Evolutionary conservation across 768 basidiomycete genomes (phyloP).

Genomic region (Naganishia friedmannii): DNA sequence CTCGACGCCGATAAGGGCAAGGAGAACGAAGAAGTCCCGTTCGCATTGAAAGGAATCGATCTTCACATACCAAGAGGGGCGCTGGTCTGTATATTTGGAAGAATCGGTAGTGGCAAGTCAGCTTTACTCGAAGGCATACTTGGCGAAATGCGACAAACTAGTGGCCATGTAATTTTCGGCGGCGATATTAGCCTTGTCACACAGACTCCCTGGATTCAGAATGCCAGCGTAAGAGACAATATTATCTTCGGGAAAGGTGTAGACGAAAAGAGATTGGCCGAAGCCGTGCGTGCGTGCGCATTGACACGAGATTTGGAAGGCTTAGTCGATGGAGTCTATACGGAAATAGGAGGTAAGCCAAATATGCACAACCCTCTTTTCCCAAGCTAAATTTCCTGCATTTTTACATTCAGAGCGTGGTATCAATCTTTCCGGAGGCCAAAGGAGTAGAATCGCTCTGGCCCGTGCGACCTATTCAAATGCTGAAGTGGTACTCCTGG

Average conservation of each 20-base stretch:
- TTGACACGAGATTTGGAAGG: too few species aligned
- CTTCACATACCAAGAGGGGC: constrained; percentile 38
- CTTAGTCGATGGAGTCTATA: too few species aligned
- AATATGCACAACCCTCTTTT: too few species aligned
- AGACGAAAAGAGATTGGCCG: too few species aligned
- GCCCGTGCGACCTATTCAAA: constrained; percentile 42
- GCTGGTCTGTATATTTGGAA: constrained; percentile 45
- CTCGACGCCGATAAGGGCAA: constrained; percentile 2
- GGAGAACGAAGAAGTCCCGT: constrained; percentile 38
- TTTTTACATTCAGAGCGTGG: constrained; percentile 86
- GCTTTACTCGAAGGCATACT: constrained; percentile 45
- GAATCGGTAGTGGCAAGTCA: constrained; percentile 49
- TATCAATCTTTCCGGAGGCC: constrained; percentile 51
- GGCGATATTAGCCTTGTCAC: constrained; percentile 43
- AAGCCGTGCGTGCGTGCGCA: too few species aligned
- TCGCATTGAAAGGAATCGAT: constrained; percentile 58
- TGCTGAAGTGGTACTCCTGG: constrained; percentile 44
- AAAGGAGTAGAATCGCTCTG: constrained; percentile 44
- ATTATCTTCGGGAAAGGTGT: too few species aligned
- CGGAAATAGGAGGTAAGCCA: too few species aligned
- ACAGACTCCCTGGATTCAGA: too few species aligned
- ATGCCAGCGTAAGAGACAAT: too few species aligned
- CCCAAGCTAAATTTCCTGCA: too few species aligned
- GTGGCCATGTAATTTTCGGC: constrained; percentile 39
- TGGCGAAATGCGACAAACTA: constrained; percentile 43